These are phyloP conservation scores for Aspergillus unguis DNA, from an alignment of 2,329 filamentous ascomycete genomes.

Conservation along the genomic window DNA sequence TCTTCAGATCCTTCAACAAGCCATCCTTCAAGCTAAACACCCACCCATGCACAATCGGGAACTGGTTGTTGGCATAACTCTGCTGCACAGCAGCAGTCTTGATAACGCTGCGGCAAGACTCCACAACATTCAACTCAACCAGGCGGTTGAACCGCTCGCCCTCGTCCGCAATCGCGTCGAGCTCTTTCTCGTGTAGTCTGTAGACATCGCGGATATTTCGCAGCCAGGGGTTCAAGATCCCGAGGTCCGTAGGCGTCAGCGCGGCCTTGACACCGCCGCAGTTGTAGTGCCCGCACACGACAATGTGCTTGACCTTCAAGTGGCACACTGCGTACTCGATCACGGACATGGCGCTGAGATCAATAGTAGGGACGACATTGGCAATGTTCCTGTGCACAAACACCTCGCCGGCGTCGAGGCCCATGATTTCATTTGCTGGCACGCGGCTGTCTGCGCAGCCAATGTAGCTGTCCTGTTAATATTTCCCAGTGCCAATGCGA, in stretches of 20 bases:
- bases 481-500: too few species aligned
- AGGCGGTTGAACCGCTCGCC: slow-evolving; percentile 24
- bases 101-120: slow-evolving; percentile 30
- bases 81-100: slow-evolving; percentile 56
- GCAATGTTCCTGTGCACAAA: slow-evolving; percentile 36
- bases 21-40: slow-evolving; percentile 69
- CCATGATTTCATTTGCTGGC: slow-evolving; percentile 33
- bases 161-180: slow-evolving; percentile 42
- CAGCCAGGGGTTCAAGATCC: slow-evolving; percentile 70
- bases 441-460: slow-evolving; percentile 32
- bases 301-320: slow-evolving; percentile 61
- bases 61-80: slow-evolving; percentile 60
- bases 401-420: slow-evolving; percentile 31
- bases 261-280: slow-evolving; percentile 67
- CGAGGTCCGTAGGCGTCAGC: slow-evolving; percentile 63
- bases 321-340: slow-evolving; percentile 33
- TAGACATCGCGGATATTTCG: slow-evolving; percentile 68
- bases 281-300: slow-evolving; percentile 66
- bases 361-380: slow-evolving; percentile 30
- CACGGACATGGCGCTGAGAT: slow-evolving; percentile 31
- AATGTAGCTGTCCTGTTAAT: slow-evolving; percentile 28
- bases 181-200: slow-evolving; percentile 66
- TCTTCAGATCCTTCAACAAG: slow-evolving; percentile 61
- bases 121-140: slow-evolving; percentile 31
- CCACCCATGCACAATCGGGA: slow-evolving; percentile 70